phyloP scores from a whole-genome alignment of 331 rosid genomes.

The Dryas integrifolia region DNA sequence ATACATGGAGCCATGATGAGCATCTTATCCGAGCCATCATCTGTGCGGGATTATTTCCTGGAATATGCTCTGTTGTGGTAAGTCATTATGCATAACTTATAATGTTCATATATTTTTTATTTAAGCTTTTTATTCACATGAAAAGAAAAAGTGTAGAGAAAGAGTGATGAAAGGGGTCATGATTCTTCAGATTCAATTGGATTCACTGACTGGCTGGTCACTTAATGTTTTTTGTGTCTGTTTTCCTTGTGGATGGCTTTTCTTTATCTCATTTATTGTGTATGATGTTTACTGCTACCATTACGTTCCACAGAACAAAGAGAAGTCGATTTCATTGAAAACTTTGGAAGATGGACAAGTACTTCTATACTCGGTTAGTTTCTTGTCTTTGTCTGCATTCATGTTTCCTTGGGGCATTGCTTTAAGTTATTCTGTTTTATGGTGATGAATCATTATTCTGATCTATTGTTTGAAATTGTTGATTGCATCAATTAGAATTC shows the following conservation, averaged over 20 bases:
- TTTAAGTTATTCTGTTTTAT: constrained; percentile 18
- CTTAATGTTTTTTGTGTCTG: background rate
- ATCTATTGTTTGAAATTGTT: constrained; percentile 16
- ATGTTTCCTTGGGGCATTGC: constrained; percentile 1
- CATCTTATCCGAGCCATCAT: constrained; percentile 47
- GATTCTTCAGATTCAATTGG: constrained; percentile 6
- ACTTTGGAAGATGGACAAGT: constrained; percentile 54
- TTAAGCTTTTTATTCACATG: background rate
- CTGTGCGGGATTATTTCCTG: constrained; percentile 46
- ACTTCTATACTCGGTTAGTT: constrained; percentile 43
- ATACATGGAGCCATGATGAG: constrained; percentile 33
- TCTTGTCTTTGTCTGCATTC: constrained; percentile 18
- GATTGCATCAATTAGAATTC: constrained; percentile 33
- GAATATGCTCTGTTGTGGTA: constrained; percentile 55
- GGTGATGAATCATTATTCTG: background rate
- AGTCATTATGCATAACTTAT: constrained; percentile 18
- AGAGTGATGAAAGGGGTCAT: constrained; percentile 7
- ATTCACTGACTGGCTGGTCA: background rate
- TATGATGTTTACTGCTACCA: background rate
- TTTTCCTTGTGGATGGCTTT: constrained; percentile 6
- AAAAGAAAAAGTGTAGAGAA: background rate
- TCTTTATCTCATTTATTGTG: constrained; percentile 2
- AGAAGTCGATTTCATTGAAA: constrained; percentile 38
- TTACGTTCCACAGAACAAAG: constrained; percentile 43
- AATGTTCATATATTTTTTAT: background rate